Percentiles rank a stretch among this genome's conserved stretches.
Evolutionary conservation across 2,329 filamentous ascomycete species (phyloP).

Genomic region (Paraconiothyrium sp.): DNA sequence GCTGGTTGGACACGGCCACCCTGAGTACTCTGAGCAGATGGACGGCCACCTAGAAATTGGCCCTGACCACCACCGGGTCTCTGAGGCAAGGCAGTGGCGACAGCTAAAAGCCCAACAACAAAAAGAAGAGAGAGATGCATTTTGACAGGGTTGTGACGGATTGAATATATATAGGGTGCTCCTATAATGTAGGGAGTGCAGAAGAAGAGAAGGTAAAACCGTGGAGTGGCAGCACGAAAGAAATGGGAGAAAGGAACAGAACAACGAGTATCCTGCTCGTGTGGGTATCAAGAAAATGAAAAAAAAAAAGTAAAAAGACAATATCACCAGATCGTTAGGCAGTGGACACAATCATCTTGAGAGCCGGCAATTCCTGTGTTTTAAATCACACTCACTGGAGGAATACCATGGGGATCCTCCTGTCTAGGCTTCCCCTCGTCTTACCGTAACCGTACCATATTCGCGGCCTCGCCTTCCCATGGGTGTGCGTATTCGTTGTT

Average conservation of each 20-base stretch:
- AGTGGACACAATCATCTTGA: background rate
- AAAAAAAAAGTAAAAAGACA: background rate
- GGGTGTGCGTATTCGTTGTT: background rate
- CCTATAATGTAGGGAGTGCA: background rate
- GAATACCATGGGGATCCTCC: background rate
- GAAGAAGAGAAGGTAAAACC: background rate
- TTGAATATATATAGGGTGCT: background rate
- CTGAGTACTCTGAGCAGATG: slow-evolving; percentile 6
- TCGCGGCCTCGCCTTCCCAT: background rate
- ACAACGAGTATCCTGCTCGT: slow-evolving; percentile 10
- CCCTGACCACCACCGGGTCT: slow-evolving; percentile 3
- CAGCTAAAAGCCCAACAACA: background rate
- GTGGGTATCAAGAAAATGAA: slow-evolving; percentile 7
- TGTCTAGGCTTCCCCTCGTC: background rate
- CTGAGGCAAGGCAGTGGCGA: slow-evolving; percentile 11
- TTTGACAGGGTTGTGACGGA: background rate
- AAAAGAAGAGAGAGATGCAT: slow-evolving; percentile 10
- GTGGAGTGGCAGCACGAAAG: background rate
- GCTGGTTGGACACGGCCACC: slow-evolving; percentile 1
- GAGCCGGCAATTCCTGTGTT: slow-evolving; percentile 4
- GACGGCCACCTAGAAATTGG: slow-evolving; percentile 3
- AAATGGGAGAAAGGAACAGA: background rate
- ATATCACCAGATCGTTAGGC: background rate
- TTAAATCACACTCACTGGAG: background rate
- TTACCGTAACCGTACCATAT: slow-evolving; percentile 11